Base-by-base conservation (phyloP, 176 grass and related monocot species). In the Tuctoria greenei region DNA sequence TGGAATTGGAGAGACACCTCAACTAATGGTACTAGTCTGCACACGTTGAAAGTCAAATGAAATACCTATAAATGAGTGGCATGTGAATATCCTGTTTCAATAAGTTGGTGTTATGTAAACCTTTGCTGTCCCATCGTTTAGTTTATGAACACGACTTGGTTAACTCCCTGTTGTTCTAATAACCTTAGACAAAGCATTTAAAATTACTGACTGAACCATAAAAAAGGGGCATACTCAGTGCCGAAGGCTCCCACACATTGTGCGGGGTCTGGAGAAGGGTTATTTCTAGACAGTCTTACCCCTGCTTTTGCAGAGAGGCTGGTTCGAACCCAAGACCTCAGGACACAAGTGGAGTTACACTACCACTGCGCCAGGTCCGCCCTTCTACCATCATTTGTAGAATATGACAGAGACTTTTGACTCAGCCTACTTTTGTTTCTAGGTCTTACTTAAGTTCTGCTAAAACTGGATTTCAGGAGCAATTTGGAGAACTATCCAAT, bases 1-100 rank as follows among this genome's bases (percentile, higher is more conserved):
- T 99, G 96, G 96, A 99, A 92, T 66, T 95, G 96, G 92, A 90
- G 96, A 83, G 91, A 99, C 62, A 83, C 96, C 47, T 86, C 92
- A 77, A 85, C 92, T 74, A 92, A 92, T 18, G 92, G 96, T 99
- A 75, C 21, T 24, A 38, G 47, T 83, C 26, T 60, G 28, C 10
- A 52, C 46, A 59, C 18, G 37, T 13, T 56, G 12, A 54, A 54
- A 75, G 20, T 34, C 57, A 37, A 67, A 61, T 64, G 5, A 21
- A 35, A 28, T 81, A 20, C 45, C 11, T 80, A 40, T 21, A 2
- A 67, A 73, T 42, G 31, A 58, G 49, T 74, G 10, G 2, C 34
- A 6, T 85, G 1, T 18, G 52, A 51, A 52, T 80, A 54, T 57
- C 72, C 23, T 37, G 8, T 37, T 35, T 7, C 6, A 12, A 25